These are phyloP conservation scores for Tylopilus balloui DNA, from an alignment of 768 basidiomycete species.

Conservation along the genomic window DNA sequence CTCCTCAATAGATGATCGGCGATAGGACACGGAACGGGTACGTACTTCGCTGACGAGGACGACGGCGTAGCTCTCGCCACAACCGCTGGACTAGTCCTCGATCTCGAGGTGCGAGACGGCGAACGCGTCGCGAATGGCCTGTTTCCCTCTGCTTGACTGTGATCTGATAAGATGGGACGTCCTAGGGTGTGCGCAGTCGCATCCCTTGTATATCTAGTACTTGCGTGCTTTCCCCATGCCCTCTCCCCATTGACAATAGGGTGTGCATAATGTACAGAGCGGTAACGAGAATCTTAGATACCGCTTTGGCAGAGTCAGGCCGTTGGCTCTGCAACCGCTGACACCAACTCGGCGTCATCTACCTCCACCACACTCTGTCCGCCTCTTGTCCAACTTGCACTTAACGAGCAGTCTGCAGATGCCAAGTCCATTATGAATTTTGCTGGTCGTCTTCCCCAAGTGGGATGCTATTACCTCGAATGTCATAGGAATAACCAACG, in stretches of 20 bases:
- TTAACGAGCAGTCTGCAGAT: slow-evolving; percentile 3
- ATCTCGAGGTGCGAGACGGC: no score
- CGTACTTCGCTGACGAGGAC: no score
- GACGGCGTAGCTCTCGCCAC: no score
- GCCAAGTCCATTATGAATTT: slow-evolving; percentile 23
- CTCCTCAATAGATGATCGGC: background rate
- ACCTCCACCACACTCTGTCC: background rate
- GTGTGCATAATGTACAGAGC: background rate
- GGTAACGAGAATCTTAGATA: background rate
- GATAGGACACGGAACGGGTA: no score
- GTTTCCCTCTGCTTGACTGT: no score
- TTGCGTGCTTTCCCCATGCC: no score
- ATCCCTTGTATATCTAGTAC: no score
- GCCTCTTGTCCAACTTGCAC: background rate
- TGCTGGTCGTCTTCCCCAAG: slow-evolving; percentile 34
- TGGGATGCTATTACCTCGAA: slow-evolving; percentile 21
- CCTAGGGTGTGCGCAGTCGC: no score
- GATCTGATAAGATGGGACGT: no score
- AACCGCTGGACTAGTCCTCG: no score
- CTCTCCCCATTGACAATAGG: no score
- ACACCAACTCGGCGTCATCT: background rate
- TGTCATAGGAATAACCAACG: slow-evolving; percentile 77
- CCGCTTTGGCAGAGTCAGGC: background rate
- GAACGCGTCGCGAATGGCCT: no score
- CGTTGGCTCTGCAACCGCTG: background rate